Evolutionary conservation across 2,329 filamentous ascomycete species (phyloP).

Genomic region (Fusarium solani-melongenae): DNA sequence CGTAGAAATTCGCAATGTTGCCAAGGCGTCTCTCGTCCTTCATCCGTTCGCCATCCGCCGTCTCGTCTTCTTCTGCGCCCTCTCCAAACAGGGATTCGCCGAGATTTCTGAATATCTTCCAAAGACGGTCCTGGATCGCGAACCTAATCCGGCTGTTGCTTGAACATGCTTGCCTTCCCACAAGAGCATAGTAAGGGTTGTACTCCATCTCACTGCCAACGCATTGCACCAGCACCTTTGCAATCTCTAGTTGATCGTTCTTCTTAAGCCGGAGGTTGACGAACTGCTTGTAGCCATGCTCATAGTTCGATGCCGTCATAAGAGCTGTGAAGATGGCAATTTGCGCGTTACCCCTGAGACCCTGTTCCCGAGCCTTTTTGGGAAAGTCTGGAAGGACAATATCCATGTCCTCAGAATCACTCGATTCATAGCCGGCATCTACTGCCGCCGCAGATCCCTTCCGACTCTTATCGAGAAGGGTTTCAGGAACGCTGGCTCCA

Average conservation of each 20-base stretch:
- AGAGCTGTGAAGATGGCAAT: conserved; percentile 94
- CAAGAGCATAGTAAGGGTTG: conserved; percentile 92
- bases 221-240: conserved; percentile 88
- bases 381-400: conserved; percentile 72
- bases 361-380: conserved; percentile 80
- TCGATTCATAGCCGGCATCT: conserved; percentile 42
- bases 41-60: conserved; percentile 58
- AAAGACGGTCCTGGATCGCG: conserved; percentile 87
- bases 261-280: conserved; percentile 87
- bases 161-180: conserved; percentile 79
- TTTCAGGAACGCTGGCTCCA: conserved; percentile 84
- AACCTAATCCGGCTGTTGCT: conserved; percentile 80
- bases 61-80: conserved; percentile 67
- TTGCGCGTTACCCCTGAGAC: conserved; percentile 88
- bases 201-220: conserved; percentile 84
- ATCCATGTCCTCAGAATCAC: conserved; percentile 60
- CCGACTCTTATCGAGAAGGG: conserved; percentile 33
- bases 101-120: conserved; percentile 85
- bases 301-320: conserved; percentile 84
- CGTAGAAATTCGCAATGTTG: conserved; percentile 67
- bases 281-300: conserved; percentile 84
- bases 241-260: conserved; percentile 86
- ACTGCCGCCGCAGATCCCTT: conserved; percentile 43
- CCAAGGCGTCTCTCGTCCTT: conserved; percentile 62
- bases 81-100: conserved; percentile 82